phyloP scores from a whole-genome alignment of 305 asterid species.

The Plantago rigida region DNA sequence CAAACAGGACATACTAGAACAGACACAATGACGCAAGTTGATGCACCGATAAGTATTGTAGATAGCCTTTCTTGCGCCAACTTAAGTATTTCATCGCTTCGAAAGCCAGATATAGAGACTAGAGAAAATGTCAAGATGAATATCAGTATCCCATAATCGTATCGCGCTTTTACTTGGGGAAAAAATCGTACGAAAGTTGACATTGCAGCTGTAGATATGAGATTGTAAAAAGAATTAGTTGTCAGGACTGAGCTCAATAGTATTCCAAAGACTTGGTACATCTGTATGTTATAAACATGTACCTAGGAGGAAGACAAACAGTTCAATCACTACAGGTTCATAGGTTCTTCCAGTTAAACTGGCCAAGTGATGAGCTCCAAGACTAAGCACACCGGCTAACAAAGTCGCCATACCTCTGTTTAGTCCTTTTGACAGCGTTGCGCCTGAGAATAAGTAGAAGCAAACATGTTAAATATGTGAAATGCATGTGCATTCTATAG shows the following conservation, averaged over 20 bases:
- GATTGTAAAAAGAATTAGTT: background rate
- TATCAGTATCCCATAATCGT: slow-evolving; percentile 63
- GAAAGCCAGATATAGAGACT: slow-evolving; percentile 53
- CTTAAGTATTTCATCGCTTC: slow-evolving; percentile 40
- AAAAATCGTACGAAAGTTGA: slow-evolving; percentile 59
- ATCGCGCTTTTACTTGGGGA: slow-evolving; percentile 64
- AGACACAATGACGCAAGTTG: slow-evolving; percentile 44
- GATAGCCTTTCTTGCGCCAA: slow-evolving; percentile 47
- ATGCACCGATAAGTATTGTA: slow-evolving; percentile 58
- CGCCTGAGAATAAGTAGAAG: slow-evolving; percentile 35
- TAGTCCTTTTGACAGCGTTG: slow-evolving; percentile 64
- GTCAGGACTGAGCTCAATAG: background rate
- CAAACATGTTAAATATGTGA: background rate
- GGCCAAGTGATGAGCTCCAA: slow-evolving; percentile 63
- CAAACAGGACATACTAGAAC: slow-evolving; percentile 56
- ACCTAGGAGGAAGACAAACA: slow-evolving; percentile 67
- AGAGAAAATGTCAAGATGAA: slow-evolving; percentile 64
- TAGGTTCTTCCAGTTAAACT: slow-evolving; percentile 43
- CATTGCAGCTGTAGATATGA: slow-evolving; percentile 42
- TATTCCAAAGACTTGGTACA: background rate
- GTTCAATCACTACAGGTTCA: slow-evolving; percentile 54
- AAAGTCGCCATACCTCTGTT: slow-evolving; percentile 69
- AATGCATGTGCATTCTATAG: background rate
- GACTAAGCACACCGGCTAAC: slow-evolving; percentile 54
- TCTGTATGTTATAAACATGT: slow-evolving; percentile 3